Percentiles rank a stretch among this genome's conserved stretches.
These are phyloP conservation scores for Nakazawaea molendinolei DNA, from an alignment of 805 yeast genomes.

Conservation along the genomic window DNA sequence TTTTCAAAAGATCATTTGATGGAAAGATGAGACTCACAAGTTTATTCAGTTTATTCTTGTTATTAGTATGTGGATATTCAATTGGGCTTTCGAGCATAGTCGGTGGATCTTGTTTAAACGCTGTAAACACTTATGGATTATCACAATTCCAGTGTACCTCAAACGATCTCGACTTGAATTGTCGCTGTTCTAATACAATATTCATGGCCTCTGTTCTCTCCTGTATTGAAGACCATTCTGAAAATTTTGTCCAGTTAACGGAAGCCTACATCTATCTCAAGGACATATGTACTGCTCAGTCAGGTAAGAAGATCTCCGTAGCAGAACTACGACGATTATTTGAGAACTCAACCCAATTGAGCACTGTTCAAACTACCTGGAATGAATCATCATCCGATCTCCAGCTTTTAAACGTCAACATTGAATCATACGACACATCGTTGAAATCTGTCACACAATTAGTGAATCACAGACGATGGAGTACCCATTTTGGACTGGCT, in stretches of 20 bases:
- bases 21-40: too few species aligned
- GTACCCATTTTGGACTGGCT: conserved; percentile 24
- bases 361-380: conserved; percentile 18
- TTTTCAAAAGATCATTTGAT: too few species aligned
- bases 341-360: conserved; percentile 21
- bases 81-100: conserved; percentile 26
- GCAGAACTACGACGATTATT: conserved; percentile 16
- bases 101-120: conserved; percentile 31
- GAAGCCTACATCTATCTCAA: conserved; percentile 25
- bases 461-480: conserved; percentile 21
- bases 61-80: conserved; percentile 6
- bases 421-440: conserved; percentile 19
- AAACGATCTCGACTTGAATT: conserved; percentile 27
- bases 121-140: conserved; percentile 25
- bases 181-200: conserved; percentile 27
- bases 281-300: conserved; percentile 29
- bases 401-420: conserved; percentile 6
- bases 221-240: conserved; percentile 26
- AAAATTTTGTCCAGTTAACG: conserved; percentile 21
- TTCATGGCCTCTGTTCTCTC: conserved; percentile 29
- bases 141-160: conserved; percentile 27
- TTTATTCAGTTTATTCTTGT: background rate
- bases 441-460: conserved; percentile 22
- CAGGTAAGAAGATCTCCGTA: conserved; percentile 20
- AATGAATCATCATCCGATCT: too few species aligned